Conservation (phyloP, 192 early-diverging fungal genomes). For the Backusella australiensis region DNA sequence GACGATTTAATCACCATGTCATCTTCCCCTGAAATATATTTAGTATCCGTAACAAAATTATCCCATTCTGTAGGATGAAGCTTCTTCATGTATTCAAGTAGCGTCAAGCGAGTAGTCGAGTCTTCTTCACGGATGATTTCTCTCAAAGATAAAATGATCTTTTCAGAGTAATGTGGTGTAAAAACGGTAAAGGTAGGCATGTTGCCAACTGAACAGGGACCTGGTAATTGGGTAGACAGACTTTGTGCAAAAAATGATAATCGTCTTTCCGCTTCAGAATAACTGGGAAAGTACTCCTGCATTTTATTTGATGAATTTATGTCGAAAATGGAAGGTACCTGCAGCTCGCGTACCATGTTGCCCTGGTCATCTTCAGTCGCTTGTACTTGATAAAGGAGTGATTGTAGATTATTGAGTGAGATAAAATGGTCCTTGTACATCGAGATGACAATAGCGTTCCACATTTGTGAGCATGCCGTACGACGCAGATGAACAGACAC, state of each 20-base stretch:
- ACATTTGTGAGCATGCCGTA: constrained; percentile 65
- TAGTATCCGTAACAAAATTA: constrained; percentile 76
- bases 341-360: constrained; percentile 9
- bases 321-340: constrained; percentile 19
- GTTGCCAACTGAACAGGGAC: constrained; percentile 59
- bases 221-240: constrained; percentile 60
- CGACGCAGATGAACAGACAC: constrained; percentile 61
- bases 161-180: constrained; percentile 71
- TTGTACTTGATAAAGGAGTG: constrained; percentile 58
- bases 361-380: constrained; percentile 48
- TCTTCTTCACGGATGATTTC: constrained; percentile 76
- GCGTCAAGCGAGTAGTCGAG: constrained; percentile 60
- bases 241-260: constrained; percentile 74
- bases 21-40: constrained; percentile 59
- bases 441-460: constrained; percentile 69
- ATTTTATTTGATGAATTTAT: constrained; percentile 41
- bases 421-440: constrained; percentile 70
- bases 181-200: constrained; percentile 73
- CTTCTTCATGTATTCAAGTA: constrained; percentile 66
- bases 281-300: constrained; percentile 43
- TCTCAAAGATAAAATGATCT: constrained; percentile 65
- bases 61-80: constrained; percentile 70
- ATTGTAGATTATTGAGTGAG: constrained; percentile 61
- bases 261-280: constrained; percentile 65
- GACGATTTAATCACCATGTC: not conserved